A percentile compares a stretch with the other conserved stretches of the same genome.
Conservation (phyloP, 164 flowering plant species). For the Vitis amurensis region DNA sequence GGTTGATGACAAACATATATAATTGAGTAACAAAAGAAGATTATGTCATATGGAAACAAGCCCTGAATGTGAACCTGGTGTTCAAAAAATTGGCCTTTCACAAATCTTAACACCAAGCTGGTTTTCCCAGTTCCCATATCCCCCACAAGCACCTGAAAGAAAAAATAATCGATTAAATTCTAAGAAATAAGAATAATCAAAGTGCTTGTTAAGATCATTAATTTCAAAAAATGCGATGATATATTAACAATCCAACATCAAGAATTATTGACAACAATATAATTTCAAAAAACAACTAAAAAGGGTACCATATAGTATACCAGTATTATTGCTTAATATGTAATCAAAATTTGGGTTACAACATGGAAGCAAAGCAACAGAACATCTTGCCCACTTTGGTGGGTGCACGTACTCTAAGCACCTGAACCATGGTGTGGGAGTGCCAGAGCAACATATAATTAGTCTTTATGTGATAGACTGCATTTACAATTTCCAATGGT, state of each 20-base stretch:
- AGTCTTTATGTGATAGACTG: no score
- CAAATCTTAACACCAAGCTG: conserved; percentile 59
- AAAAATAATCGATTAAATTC: neutral
- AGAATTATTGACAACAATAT: neutral
- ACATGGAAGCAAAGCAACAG: no score
- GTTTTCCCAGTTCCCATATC: conserved; percentile 74
- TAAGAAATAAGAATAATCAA: neutral
- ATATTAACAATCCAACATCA: neutral
- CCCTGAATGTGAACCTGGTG: conserved; percentile 32
- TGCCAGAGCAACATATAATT: no score
- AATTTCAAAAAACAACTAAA: no score
- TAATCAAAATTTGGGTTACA: no score
- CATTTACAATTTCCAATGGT: no score
- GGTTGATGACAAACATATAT: no score
- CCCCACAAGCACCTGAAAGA: conserved; percentile 60
- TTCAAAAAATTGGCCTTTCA: conserved; percentile 62
- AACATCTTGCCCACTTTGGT: no score
- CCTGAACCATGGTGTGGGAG: no score
- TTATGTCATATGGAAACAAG: neutral
- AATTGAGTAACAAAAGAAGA: neutral
- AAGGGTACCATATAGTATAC: no score
- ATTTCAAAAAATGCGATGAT: neutral
- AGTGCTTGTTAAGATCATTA: neutral
- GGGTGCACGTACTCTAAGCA: no score
- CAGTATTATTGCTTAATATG: no score